phyloP scores from a whole-genome alignment of 2,329 filamentous ascomycete species.

The Ilyonectria sp. region DNA sequence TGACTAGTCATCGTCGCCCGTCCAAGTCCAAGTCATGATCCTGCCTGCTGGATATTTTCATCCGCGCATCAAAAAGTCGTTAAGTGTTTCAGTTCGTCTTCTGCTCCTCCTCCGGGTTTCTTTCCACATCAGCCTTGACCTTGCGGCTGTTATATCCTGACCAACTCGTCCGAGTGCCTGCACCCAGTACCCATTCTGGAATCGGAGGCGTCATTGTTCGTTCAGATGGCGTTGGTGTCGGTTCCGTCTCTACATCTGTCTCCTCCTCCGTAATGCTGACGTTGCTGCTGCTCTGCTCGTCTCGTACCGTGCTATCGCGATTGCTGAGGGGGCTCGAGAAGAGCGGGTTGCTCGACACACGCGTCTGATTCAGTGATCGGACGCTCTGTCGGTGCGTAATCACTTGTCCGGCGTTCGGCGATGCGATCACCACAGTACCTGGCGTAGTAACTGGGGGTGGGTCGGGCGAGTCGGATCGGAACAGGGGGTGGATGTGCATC shows the following conservation, averaged over 20 bases:
- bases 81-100: conserved; percentile 33
- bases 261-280: conserved; percentile 45
- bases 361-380: conserved; percentile 66
- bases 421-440: conserved; percentile 79
- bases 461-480: conserved; percentile 79
- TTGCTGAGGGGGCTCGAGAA: conserved; percentile 64
- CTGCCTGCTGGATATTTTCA: conserved; percentile 33
- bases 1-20: conserved; percentile 25
- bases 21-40: conserved; percentile 21
- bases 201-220: conserved; percentile 72
- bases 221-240: conserved; percentile 50
- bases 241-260: conserved; percentile 41
- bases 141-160: conserved; percentile 62
- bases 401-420: conserved; percentile 77
- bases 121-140: conserved; percentile 36
- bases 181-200: conserved; percentile 72
- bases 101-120: conserved; percentile 19
- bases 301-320: conserved; percentile 60
- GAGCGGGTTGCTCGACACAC: conserved; percentile 68
- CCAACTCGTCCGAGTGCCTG: conserved; percentile 66
- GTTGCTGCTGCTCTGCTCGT: conserved; percentile 41
- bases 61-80: conserved; percentile 35
- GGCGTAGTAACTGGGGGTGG: conserved; percentile 77
- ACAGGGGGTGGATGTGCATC: conserved; percentile 83
- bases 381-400: conserved; percentile 69